These are phyloP conservation scores for Yamadazyma dushanensis DNA, from an alignment of 1,139 yeast genomes.

Conservation along the genomic window DNA sequence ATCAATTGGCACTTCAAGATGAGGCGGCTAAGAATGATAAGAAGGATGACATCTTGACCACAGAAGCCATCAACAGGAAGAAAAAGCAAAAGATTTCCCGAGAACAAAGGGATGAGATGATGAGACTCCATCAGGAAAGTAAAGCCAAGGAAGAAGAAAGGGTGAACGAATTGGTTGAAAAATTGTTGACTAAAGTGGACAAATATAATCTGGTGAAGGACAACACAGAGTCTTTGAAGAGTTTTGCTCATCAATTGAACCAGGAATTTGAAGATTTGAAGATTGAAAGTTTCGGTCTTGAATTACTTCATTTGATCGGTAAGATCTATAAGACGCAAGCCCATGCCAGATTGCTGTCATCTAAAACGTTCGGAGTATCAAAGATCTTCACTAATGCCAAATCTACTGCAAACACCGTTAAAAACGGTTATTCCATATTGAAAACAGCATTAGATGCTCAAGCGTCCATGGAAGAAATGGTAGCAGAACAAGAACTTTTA, in stretches of 20 bases:
- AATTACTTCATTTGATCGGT: slow-evolving; percentile 56
- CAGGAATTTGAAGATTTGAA: slow-evolving; percentile 62
- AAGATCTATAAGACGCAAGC: slow-evolving; percentile 65
- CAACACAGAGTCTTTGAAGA: slow-evolving; percentile 34
- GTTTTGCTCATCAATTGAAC: slow-evolving; percentile 40
- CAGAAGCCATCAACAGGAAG: slow-evolving; percentile 25
- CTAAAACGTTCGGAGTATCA: slow-evolving; percentile 47
- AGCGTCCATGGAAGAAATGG: slow-evolving; percentile 38
- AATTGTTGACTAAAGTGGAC: slow-evolving; percentile 47
- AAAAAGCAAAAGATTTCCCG: slow-evolving; percentile 43
- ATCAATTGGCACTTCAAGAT: slow-evolving; percentile 11
- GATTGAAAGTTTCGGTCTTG: slow-evolving; percentile 49
- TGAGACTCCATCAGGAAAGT: slow-evolving; percentile 55
- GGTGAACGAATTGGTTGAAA: slow-evolving; percentile 50
- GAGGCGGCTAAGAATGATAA: slow-evolving; percentile 4
- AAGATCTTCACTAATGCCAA: slow-evolving; percentile 53
- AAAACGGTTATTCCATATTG: slow-evolving; percentile 39
- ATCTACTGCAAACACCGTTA: slow-evolving; percentile 38
- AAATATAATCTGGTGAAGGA: slow-evolving; percentile 29
- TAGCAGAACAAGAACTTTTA: slow-evolving; percentile 51
- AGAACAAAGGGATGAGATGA: slow-evolving; percentile 56
- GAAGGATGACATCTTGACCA: slow-evolving; percentile 14
- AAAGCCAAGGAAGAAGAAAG: slow-evolving; percentile 54
- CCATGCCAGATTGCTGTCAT: slow-evolving; percentile 35
- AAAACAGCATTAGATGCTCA: slow-evolving; percentile 48